Base-by-base conservation (phyloP, 345 rosid genomes). In the Diplotaxis tenuifolia region DNA sequence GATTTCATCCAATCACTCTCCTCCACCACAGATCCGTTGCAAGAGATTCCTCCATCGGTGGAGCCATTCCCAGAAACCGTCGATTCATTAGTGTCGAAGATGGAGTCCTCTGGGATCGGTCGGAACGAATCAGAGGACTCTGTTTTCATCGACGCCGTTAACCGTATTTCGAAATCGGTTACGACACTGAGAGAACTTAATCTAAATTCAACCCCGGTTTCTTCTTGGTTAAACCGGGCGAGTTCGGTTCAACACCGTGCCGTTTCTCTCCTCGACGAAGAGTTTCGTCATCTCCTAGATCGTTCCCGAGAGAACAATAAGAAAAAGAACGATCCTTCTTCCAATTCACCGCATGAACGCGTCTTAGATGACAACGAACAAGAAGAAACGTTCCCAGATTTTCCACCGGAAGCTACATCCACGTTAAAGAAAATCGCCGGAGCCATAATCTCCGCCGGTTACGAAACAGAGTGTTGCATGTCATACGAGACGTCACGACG, bases 391-490 rank as follows among this genome's bases (percentile, higher is more conserved):
- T 89, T 86, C 68, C 83, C 84, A 0, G 79, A 65, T 7, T 84
- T 85, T 40, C n/a, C 84, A 4, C 40, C 82, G 1, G 91, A 86
- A 14, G 66, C 80, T 3, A 65, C 89, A 36, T 23, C 77, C 6
- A 75, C 42, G 49, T 31, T 89, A 88, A 84, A 78, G 42, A 82
- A 53, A 47, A 86, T 91, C 53, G 86, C 89, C 23, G 79, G 70
- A 12, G 81, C 83, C 16, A 89, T 94, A 94, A 81, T 94, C 65
- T 68, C 69, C 18, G 86, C 84, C 15, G 96, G 96, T 6, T 88
- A 83, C 79, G 94, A 89, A 78, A 40, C 83, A 0, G 96, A 93
- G 25, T 89, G 96, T 21, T 87, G 87, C 72, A 69, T 82, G 67
- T 70, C 81, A 0, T 91, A 86, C 79, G 79, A 61, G 34, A 42